A percentile compares a stretch with the other conserved stretches of the same genome.
Evolutionary conservation across 139 green algal genomes (phyloP).

Genomic region (Zygnema cylindricum): DNA sequence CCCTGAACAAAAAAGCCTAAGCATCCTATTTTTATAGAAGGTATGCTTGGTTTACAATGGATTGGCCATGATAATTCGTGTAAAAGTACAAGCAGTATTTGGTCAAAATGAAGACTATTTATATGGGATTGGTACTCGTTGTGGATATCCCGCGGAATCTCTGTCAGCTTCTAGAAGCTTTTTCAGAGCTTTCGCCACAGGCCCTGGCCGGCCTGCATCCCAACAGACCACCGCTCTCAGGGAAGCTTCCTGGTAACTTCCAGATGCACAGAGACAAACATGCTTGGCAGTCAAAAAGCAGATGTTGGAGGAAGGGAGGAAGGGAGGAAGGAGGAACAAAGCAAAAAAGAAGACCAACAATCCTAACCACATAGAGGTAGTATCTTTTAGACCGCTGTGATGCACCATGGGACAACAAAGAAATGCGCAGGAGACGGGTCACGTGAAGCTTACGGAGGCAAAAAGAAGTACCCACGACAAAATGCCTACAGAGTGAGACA

Average conservation of each 20-base stretch:
- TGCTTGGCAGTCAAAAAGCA: no score
- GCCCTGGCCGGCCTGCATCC: conserved; percentile 39
- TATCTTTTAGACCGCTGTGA: no score
- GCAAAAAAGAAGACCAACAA: not conserved
- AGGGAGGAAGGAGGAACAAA: not conserved
- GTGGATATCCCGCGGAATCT: no score
- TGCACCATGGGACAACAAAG: not conserved
- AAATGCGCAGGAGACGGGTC: not conserved
- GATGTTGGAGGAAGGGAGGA: not conserved
- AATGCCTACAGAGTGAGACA: not conserved
- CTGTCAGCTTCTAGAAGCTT: conserved; percentile 50
- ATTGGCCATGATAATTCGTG: no score
- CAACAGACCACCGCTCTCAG: not conserved
- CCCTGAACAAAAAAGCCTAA: no score
- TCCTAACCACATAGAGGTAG: not conserved
- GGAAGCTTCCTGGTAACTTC: not conserved
- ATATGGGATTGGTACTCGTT: no score
- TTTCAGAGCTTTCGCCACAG: conserved; percentile 25
- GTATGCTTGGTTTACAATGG: no score
- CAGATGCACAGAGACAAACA: not conserved
- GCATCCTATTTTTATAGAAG: no score
- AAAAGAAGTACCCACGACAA: not conserved
- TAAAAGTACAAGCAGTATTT: no score
- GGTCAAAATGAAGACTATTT: no score
- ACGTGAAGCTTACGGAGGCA: not conserved